A percentile compares a stretch with the other conserved stretches of the same genome.
phyloP scores from a whole-genome alignment of 805 yeast genomes.

The Ogataea degrootiae region DNA sequence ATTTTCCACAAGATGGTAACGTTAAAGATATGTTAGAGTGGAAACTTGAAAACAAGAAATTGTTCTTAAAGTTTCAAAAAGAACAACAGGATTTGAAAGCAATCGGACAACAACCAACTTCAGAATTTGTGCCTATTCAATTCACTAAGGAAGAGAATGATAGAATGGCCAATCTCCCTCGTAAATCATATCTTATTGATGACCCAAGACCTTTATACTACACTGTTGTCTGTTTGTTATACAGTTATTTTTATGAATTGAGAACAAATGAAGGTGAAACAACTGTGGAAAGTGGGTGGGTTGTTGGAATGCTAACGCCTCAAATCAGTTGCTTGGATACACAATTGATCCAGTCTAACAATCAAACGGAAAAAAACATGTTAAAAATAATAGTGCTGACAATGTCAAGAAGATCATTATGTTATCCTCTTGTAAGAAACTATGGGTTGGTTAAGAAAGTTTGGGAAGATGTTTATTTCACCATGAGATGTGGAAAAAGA shows the following conservation, averaged over 20 bases:
- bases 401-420: constrained; percentile 65
- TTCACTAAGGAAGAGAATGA: constrained; percentile 61
- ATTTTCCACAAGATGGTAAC: constrained; percentile 44
- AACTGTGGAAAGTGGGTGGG: constrained; percentile 90
- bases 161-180: constrained; percentile 64
- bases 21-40: constrained; percentile 45
- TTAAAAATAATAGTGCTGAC: constrained; percentile 56
- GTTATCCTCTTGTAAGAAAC: constrained; percentile 77
- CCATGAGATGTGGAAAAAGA: constrained; percentile 66
- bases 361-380: constrained; percentile 29
- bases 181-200: constrained; percentile 52
- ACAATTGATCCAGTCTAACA: constrained; percentile 37
- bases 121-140: constrained; percentile 37
- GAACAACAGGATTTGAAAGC: constrained; percentile 21
- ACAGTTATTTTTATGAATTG: constrained; percentile 69
- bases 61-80: constrained; percentile 46
- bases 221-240: constrained; percentile 61
- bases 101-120: constrained; percentile 15
- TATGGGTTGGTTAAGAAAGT: constrained; percentile 53
- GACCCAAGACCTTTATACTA: constrained; percentile 55
- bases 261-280: constrained; percentile 68
- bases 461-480: constrained; percentile 70
- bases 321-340: constrained; percentile 71
- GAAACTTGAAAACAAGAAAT: constrained; percentile 43
- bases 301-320: constrained; percentile 81